These are phyloP conservation scores for Carallia pectinifolia DNA, from an alignment of 345 rosid genomes.

Conservation along the genomic window DNA sequence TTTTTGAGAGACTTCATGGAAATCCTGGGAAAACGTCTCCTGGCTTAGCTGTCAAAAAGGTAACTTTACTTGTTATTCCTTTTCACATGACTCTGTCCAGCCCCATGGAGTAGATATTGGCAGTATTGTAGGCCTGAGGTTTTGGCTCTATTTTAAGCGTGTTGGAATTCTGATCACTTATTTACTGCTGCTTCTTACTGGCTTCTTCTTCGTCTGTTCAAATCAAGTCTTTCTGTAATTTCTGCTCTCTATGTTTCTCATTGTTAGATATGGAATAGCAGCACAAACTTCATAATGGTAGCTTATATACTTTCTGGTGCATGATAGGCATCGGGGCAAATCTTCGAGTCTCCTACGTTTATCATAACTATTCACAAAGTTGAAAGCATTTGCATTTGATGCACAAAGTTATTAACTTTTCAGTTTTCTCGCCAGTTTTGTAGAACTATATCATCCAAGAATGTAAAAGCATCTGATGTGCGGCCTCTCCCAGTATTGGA, in stretches of 20 bases:
- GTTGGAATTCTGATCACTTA: background rate
- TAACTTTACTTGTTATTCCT: conserved; percentile 6
- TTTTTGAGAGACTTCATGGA: conserved; percentile 82
- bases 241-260: background rate
- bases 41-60: conserved; percentile 84
- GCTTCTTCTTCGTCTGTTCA: too few species aligned
- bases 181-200: too few species aligned
- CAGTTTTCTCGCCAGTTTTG: conserved; percentile 59
- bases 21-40: conserved; percentile 67
- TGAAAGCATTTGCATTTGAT: background rate
- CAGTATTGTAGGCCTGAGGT: background rate
- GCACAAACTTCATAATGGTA: conserved; percentile 5
- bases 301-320: background rate
- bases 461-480: conserved; percentile 56
- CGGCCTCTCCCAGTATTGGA: conserved; percentile 75
- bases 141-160: background rate
- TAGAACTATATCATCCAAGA: conserved; percentile 71
- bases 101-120: background rate
- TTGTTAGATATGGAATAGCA: background rate
- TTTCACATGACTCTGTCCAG: background rate
- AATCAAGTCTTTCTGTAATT: too few species aligned
- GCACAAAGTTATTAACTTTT: conserved; percentile 2
- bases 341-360: background rate
- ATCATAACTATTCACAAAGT: background rate
- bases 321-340: too few species aligned